Percentiles rank a stretch among this genome's conserved stretches.
These are phyloP conservation scores for Blastocystis sp. DNA, from an alignment of 352 stramenopile species.

Conservation along the genomic window DNA sequence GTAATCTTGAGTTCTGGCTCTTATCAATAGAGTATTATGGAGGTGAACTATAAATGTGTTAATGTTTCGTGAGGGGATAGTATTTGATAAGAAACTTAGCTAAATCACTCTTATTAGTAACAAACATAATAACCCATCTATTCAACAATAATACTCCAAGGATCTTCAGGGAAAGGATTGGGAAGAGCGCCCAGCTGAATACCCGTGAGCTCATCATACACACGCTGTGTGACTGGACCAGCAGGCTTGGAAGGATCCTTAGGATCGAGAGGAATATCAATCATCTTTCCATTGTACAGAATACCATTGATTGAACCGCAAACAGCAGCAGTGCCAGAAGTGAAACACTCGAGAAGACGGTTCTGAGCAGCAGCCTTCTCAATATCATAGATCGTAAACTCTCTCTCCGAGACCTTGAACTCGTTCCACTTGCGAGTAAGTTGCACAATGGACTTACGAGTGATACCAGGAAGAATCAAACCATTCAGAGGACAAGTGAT, in stretches of 20 bases:
- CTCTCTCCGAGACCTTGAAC: constrained; percentile 85
- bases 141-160: constrained; percentile 46
- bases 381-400: constrained; percentile 87
- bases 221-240: constrained; percentile 76
- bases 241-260: constrained; percentile 71
- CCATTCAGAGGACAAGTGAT: constrained; percentile 86
- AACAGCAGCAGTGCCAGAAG: constrained; percentile 85
- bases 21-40: constrained; percentile 27
- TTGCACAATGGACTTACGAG: constrained; percentile 85
- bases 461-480: constrained; percentile 93
- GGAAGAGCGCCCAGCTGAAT: constrained; percentile 70
- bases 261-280: constrained; percentile 79
- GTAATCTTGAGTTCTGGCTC: background rate
- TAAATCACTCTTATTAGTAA: constrained; percentile 4
- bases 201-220: constrained; percentile 80
- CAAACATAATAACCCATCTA: constrained; percentile 45
- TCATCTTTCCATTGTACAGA: constrained; percentile 83
- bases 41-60: constrained; percentile 4
- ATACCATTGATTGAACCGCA: constrained; percentile 85
- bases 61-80: background rate
- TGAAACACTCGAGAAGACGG: constrained; percentile 85
- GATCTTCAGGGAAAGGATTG: constrained; percentile 62
- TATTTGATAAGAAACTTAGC: no score
- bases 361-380: constrained; percentile 79
- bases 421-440: constrained; percentile 80